Percentiles rank a stretch among this genome's conserved stretches.
Evolutionary conservation across 129 eudicot species (phyloP).

Genomic region (Solidago caesia): DNA sequence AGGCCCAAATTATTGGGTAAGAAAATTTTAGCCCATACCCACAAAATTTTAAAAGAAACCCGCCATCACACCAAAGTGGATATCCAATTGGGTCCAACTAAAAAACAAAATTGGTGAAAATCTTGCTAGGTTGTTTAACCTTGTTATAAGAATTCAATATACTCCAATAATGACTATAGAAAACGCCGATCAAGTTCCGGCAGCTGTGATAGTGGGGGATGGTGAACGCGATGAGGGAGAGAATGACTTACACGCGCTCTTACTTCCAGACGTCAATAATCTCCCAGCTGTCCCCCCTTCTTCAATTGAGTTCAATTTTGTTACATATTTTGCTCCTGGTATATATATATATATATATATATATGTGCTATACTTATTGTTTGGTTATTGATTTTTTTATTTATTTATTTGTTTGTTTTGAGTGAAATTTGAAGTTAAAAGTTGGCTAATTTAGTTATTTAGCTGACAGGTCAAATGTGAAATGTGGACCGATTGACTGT

Average conservation of each 20-base stretch:
- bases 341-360: neutral
- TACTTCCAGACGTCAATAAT: constrained; percentile 48
- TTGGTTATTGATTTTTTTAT: neutral
- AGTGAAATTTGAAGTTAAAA: neutral
- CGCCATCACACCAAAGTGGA: too few relatives aligned
- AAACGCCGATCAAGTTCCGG: constrained; percentile 24
- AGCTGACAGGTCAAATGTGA: neutral
- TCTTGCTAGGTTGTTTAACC: too few relatives aligned
- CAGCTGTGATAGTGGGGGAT: neutral
- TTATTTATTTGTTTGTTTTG: neutral
- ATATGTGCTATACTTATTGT: neutral
- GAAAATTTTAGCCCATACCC: too few relatives aligned
- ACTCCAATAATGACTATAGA: neutral
- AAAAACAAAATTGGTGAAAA: constrained; percentile 6
- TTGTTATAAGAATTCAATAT: too few relatives aligned
- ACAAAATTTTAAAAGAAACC: too few relatives aligned
- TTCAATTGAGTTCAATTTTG: constrained; percentile 63
- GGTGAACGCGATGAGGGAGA: constrained; percentile 45
- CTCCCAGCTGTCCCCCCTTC: constrained; percentile 75
- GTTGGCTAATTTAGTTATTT: neutral
- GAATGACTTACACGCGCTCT: constrained; percentile 47
- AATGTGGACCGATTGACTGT: neutral
- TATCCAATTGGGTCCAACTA: too few relatives aligned
- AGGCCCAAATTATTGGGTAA: too few relatives aligned
- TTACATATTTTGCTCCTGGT: constrained; percentile 77